Base-by-base conservation (phyloP, 176 grass and related monocot species). In the Oryza officinalis region DNA sequence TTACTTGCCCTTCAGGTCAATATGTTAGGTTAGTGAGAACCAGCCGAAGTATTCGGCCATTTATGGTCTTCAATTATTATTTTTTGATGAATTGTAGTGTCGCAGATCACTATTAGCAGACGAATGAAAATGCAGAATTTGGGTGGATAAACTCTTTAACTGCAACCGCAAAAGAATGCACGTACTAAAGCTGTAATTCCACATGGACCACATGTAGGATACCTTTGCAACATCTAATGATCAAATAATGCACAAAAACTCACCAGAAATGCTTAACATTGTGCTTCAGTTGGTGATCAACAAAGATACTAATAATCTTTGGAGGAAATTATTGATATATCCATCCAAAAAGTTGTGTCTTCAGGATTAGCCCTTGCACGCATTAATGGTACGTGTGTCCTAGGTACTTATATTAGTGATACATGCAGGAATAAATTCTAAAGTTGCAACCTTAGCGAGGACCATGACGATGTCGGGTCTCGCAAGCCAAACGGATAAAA, bases 1-100 rank as follows among this genome's bases (percentile, higher is more conserved):
- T 65, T 74, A 78, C 86, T 72, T 88, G 47, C 30, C 33, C 60
- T 14, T 80, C n/a, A 75, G 67, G 46, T 50, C 28, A 79, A 20
- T 43, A 77, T 22, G 38, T 63, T 69, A 37, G 64, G 49, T 77
- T 49, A 72, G 18, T 40, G 67, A 79, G 22, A 79, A 64, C 66
- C 45, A 71, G 67, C 38, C 26, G 13, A 79, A 44, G 14, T 72
- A 35, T 28, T 64, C 22, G 77, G 15, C 30, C 17, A 80, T 52
- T 64, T 72, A 72, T 65, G 68, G 5, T 47, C 13, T 13, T 15
- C 40, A 1, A 8, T 57, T 8, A 2, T 35, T 35, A 6, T n/a
- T 2, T 8, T n/a, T 22, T 54, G 10, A 82, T 64, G 69, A 27
- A 32, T 72, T 82, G 3, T 14, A 25, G 57, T 4, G 57, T 61